These are phyloP conservation scores for Ascobolus immersus DNA, from an alignment of 495 filamentous ascomycete genomes.

Conservation along the genomic window DNA sequence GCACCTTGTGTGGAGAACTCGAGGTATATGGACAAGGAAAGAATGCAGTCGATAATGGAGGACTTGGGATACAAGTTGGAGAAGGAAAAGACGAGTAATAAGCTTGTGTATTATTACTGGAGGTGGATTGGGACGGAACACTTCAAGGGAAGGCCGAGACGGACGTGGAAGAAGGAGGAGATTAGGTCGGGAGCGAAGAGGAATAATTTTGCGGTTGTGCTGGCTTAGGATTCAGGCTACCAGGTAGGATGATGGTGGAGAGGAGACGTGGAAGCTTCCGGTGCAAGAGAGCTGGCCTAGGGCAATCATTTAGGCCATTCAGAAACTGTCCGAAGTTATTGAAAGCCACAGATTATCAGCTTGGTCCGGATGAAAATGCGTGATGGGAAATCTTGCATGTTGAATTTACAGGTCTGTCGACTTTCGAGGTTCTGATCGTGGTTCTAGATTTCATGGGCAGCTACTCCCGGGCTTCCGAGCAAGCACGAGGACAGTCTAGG, in stretches of 20 bases:
- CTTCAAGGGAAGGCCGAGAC: slow-evolving; percentile 12
- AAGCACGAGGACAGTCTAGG: no score
- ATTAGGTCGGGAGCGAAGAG: slow-evolving; percentile 43
- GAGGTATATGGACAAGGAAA: slow-evolving; percentile 57
- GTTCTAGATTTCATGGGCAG: no score
- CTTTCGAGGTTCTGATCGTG: no score
- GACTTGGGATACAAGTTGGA: slow-evolving; percentile 43
- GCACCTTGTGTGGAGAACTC: slow-evolving; percentile 77
- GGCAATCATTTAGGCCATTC: no score
- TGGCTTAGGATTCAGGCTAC: slow-evolving; percentile 19
- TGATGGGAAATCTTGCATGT: no score
- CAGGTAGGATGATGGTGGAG: neutral
- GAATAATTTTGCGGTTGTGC: slow-evolving; percentile 72
- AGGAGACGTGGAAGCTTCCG: neutral
- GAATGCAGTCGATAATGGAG: slow-evolving; percentile 45
- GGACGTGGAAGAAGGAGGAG: slow-evolving; percentile 39
- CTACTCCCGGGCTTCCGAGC: no score
- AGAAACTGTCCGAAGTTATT: no score
- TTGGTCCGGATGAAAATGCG: no score
- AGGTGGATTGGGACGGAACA: slow-evolving; percentile 18
- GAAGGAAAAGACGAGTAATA: slow-evolving; percentile 45
- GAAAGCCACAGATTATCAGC: no score
- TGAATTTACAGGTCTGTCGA: no score
- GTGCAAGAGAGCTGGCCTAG: no score
- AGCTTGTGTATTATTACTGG: slow-evolving; percentile 82